phyloP scores from a whole-genome alignment of 495 filamentous ascomycete species.

The Penicillium angulare region DNA sequence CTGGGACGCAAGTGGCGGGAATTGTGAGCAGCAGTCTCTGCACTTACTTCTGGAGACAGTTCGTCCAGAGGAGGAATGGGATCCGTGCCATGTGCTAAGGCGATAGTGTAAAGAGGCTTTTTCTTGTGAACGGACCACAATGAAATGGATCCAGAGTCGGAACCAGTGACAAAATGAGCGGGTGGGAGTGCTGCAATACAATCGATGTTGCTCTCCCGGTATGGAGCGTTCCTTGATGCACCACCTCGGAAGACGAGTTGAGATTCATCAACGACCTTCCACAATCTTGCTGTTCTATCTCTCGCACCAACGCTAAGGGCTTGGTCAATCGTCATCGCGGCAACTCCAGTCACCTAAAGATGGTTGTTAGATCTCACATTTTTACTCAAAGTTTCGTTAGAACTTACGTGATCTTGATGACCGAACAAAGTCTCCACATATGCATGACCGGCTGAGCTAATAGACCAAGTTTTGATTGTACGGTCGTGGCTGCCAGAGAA shows the following conservation, averaged over 20 bases:
- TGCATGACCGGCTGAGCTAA: conserved; percentile 56
- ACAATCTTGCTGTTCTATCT: conserved; percentile 89
- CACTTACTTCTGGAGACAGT: conserved; percentile 65
- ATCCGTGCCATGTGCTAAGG: conserved; percentile 81
- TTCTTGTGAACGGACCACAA: conserved; percentile 95
- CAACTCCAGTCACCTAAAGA: conserved; percentile 73
- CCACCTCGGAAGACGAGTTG: conserved; percentile 94
- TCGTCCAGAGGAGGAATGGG: conserved; percentile 60
- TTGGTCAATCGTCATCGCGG: conserved; percentile 78
- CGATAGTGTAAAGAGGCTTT: conserved; percentile 81
- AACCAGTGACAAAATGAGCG: conserved; percentile 86
- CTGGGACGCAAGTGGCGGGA: conserved; percentile 38
- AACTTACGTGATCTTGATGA: conserved; percentile 91
- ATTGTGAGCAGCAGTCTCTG: conserved; percentile 58
- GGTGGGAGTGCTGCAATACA: conserved; percentile 86
- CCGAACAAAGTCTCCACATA: conserved; percentile 96
- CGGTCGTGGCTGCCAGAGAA: conserved; percentile 87
- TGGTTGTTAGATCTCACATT: too few relatives aligned
- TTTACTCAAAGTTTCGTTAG: too few relatives aligned
- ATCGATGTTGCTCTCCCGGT: conserved; percentile 85
- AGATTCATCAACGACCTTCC: conserved; percentile 95
- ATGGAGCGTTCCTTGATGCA: conserved; percentile 48
- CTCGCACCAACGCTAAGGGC: conserved; percentile 87
- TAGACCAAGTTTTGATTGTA: conserved; percentile 84
- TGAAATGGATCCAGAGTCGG: conserved; percentile 79